These are phyloP conservation scores for Cercospora sojina DNA, from an alignment of 2,329 filamentous ascomycete species.

Conservation along the genomic window DNA sequence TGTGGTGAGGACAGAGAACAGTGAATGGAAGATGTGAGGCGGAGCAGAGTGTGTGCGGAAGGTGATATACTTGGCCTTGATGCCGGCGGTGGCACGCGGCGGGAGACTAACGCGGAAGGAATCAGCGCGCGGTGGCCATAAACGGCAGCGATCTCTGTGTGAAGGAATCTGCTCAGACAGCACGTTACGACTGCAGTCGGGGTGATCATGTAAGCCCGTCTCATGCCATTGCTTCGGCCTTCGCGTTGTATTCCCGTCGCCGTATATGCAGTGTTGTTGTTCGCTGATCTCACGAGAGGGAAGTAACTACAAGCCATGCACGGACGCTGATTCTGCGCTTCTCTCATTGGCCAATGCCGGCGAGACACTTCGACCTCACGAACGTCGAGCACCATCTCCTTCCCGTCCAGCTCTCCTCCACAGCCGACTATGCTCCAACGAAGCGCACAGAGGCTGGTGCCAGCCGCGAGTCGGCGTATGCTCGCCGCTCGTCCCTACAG, in stretches of 20 bases:
- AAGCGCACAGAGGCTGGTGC: conserved; percentile 30
- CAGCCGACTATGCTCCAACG: conserved; percentile 30
- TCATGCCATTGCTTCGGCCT: background rate
- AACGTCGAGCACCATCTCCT: background rate
- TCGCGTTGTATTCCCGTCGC: background rate
- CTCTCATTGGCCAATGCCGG: conserved; percentile 1
- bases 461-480: conserved; percentile 24
- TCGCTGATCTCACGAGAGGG: background rate
- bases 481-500: conserved; percentile 17
- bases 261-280: background rate
- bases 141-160: background rate
- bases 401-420: background rate
- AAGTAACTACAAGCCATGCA: background rate
- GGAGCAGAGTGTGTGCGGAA: background rate
- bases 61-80: background rate
- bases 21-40: background rate
- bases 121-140: background rate
- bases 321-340: background rate
- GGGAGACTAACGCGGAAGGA: background rate
- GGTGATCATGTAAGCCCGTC: background rate
- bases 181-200: background rate
- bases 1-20: background rate
- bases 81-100: background rate
- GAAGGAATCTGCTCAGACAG: background rate
- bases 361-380: background rate